A percentile compares a stretch with the other conserved stretches of the same genome.
Conservation (phyloP, 768 basidiomycete species). For the Podaxis rugospora region DNA sequence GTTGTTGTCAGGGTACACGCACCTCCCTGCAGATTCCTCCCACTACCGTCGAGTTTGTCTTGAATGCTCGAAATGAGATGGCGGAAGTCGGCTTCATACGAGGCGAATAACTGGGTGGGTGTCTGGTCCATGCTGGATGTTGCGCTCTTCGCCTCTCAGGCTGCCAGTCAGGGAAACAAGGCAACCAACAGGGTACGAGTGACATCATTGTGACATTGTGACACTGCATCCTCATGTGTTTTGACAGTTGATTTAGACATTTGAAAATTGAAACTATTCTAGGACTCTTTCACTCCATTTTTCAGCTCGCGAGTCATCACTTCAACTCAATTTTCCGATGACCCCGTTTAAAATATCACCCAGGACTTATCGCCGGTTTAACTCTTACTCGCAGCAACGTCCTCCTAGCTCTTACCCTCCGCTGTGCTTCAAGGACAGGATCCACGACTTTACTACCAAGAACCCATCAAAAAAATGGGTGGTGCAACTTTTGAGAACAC, state of each 20-base stretch:
- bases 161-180: background rate
- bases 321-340: too few relatives aligned
- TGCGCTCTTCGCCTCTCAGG: constrained; percentile 10
- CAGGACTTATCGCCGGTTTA: too few relatives aligned
- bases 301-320: too few relatives aligned
- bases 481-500: constrained; percentile 6
- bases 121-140: constrained; percentile 58
- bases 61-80: constrained; percentile 63
- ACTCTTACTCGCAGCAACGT: too few relatives aligned
- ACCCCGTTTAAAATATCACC: too few relatives aligned
- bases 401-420: background rate
- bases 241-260: background rate
- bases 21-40: constrained; percentile 68
- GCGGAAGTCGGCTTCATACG: constrained; percentile 83
- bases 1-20: constrained; percentile 15
- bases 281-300: too few relatives aligned
- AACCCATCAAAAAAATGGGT: background rate
- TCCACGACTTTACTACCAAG: background rate
- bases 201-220: constrained; percentile 1
- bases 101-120: constrained; percentile 67
- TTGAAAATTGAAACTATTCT: background rate
- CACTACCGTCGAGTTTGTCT: constrained; percentile 73
- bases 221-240: background rate
- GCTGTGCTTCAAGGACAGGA: too few relatives aligned
- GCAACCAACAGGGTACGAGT: background rate